A percentile compares a stretch with the other conserved stretches of the same genome.
phyloP scores from a whole-genome alignment of 108 stramenopile genomes.

The Cylindrotheca closterium region DNA sequence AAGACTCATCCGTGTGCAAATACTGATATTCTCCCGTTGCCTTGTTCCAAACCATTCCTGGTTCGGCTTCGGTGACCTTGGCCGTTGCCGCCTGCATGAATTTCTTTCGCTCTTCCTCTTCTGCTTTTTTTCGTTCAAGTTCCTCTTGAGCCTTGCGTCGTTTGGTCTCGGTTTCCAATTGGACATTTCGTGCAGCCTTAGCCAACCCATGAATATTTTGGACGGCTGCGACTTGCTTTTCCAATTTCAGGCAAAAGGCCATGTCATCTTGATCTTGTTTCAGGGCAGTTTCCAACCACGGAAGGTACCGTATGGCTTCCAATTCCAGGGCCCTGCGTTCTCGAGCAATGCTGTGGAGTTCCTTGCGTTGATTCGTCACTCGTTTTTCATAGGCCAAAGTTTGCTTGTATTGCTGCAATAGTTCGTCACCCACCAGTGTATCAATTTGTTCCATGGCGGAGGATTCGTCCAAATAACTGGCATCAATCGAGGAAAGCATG shows the following conservation, averaged over 20 bases:
- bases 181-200: conserved; percentile 44
- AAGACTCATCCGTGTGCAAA: conserved; percentile 78
- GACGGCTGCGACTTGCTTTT: conserved; percentile 45
- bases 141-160: conserved; percentile 48
- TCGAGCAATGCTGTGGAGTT: conserved; percentile 62
- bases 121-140: conserved; percentile 40
- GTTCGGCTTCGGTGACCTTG: conserved; percentile 69
- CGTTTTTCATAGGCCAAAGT: conserved; percentile 34
- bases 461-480: conserved; percentile 12
- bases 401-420: conserved; percentile 47
- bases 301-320: conserved; percentile 62
- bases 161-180: conserved; percentile 42
- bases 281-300: conserved; percentile 65
- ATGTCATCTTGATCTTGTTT: conserved; percentile 77
- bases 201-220: conserved; percentile 52
- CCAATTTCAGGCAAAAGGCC: conserved; percentile 51
- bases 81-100: conserved; percentile 58
- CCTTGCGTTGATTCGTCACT: conserved; percentile 38
- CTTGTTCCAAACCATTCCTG: conserved; percentile 85
- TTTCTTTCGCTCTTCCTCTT: conserved; percentile 44
- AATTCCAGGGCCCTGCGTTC: conserved; percentile 49
- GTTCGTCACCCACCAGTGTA: conserved; percentile 36
- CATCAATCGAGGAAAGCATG: conserved; percentile 20
- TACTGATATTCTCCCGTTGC: conserved; percentile 78
- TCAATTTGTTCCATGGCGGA: conserved; percentile 13